These are phyloP conservation scores for Nannochloropsis salina DNA, from an alignment of 108 stramenopile genomes.

Conservation along the genomic window DNA sequence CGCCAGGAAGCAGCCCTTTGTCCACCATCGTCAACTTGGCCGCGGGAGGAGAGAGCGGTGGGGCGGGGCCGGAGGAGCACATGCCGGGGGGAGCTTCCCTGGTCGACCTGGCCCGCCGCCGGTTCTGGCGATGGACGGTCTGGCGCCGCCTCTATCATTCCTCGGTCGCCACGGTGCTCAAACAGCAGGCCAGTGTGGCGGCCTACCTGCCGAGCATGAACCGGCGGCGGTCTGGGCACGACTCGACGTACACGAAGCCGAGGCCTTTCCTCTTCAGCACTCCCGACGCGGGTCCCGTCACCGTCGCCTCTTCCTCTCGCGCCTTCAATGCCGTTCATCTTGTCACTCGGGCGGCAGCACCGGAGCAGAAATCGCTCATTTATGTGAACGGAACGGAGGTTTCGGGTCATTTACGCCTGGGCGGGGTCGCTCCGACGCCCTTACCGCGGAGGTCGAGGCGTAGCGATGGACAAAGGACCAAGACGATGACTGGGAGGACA, in stretches of 20 bases:
- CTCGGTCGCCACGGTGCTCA: not conserved
- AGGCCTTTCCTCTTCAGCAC: not conserved
- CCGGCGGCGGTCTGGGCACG: not conserved
- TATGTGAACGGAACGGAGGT: conserved; percentile 35
- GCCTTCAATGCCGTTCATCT: conserved; percentile 32
- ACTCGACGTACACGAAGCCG: not conserved
- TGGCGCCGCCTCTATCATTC: conserved; percentile 1
- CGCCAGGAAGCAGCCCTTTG: not conserved
- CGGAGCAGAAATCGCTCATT: conserved; percentile 29
- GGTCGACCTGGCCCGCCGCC: not conserved
- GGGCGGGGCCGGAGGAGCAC: not conserved
- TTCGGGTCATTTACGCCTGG: not conserved
- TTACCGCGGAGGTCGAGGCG: not conserved
- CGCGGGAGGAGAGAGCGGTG: not conserved
- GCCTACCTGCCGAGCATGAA: not conserved
- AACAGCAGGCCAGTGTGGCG: not conserved
- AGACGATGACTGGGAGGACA: not conserved
- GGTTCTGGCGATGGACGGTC: not conserved
- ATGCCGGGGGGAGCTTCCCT: conserved; percentile 20
- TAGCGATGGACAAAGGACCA: not conserved
- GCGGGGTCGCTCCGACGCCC: not conserved
- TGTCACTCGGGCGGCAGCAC: conserved; percentile 25
- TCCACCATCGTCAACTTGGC: not conserved
- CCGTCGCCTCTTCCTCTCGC: conserved; percentile 10
- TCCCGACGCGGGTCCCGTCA: conserved; percentile 16